A percentile compares a stretch with the other conserved stretches of the same genome.
Evolutionary conservation across 2,329 filamentous ascomycete species (phyloP).

Genomic region (Talaromyces sp.): DNA sequence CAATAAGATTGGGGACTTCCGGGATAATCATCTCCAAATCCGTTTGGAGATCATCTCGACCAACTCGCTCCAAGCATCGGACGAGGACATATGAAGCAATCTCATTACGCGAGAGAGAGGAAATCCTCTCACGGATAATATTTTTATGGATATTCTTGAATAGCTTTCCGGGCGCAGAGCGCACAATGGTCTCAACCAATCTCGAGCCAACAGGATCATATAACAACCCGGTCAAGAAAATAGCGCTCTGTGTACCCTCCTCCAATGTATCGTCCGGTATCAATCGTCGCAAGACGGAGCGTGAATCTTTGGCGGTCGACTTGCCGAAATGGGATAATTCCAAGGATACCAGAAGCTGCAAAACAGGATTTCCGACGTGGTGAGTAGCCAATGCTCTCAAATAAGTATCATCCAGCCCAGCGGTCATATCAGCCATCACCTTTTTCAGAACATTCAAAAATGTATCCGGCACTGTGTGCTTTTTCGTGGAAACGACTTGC

Average conservation of each 20-base stretch:
- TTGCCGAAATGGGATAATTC: conserved; percentile 74
- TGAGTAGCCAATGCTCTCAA: conserved; percentile 82
- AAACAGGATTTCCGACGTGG: conserved; percentile 82
- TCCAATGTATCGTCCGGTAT: conserved; percentile 74
- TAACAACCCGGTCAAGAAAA: conserved; percentile 79
- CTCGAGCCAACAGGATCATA: conserved; percentile 90
- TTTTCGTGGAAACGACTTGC: conserved; percentile 43
- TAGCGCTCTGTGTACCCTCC: conserved; percentile 68
- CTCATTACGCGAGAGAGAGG: conserved; percentile 80
- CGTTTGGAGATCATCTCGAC: conserved; percentile 77
- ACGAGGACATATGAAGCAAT: conserved; percentile 85
- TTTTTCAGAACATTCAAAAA: conserved; percentile 76
- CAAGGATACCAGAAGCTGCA: conserved; percentile 86
- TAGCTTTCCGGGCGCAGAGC: conserved; percentile 74
- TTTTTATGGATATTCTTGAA: conserved; percentile 85
- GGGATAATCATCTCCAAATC: conserved; percentile 70
- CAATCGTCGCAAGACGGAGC: conserved; percentile 70
- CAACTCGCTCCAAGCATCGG: conserved; percentile 74
- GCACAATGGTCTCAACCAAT: conserved; percentile 80
- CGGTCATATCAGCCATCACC: conserved; percentile 73
- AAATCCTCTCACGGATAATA: conserved; percentile 75
- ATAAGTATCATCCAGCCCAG: conserved; percentile 72
- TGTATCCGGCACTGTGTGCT: conserved; percentile 65
- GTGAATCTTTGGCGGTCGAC: conserved; percentile 60
- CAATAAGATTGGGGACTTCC: conserved; percentile 68